Evolutionary conservation across 2,329 filamentous ascomycete species (phyloP).

Genomic region (Pyrenochaeta sp.): DNA sequence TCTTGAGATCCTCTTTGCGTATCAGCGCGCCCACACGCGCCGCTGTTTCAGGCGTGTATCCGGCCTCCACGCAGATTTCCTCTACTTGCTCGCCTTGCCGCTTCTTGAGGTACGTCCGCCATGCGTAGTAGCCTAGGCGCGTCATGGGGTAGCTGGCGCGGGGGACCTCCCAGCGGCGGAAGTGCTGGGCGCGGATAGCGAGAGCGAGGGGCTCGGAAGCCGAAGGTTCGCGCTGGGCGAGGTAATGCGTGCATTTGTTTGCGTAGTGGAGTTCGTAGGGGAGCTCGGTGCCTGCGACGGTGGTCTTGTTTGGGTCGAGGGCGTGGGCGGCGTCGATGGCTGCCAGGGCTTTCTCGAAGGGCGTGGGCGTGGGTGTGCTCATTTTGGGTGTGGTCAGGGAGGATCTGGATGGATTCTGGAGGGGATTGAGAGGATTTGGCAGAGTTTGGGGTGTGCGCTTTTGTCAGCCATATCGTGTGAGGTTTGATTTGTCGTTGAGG

Average conservation of each 20-base stretch:
- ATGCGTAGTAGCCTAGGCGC: conserved; percentile 77
- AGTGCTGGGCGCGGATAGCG: conserved; percentile 84
- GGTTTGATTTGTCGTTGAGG: conserved; percentile 14
- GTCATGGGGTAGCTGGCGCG: conserved; percentile 76
- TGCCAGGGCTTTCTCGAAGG: conserved; percentile 60
- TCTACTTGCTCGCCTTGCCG: conserved; percentile 70
- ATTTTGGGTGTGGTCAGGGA: neutral
- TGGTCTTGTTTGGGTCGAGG: conserved; percentile 68
- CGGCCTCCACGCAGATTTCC: conserved; percentile 60
- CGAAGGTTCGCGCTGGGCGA: conserved; percentile 65
- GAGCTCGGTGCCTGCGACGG: conserved; percentile 52
- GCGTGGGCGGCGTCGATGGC: conserved; percentile 78
- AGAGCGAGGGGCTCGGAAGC: conserved; percentile 74
- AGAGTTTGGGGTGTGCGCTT: neutral
- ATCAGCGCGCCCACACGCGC: conserved; percentile 74
- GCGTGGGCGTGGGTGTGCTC: conserved; percentile 17
- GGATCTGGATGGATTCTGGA: neutral
- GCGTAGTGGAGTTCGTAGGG: conserved; percentile 88
- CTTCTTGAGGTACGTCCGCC: conserved; percentile 77
- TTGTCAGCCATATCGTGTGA: conserved; percentile 18
- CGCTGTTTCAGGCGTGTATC: conserved; percentile 62
- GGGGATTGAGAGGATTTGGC: neutral
- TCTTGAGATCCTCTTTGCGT: conserved; percentile 75
- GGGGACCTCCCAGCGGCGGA: conserved; percentile 84
- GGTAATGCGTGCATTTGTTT: conserved; percentile 77